Evolutionary conservation across 768 basidiomycete genomes (phyloP).

Genomic region (Cyathus striatus): DNA sequence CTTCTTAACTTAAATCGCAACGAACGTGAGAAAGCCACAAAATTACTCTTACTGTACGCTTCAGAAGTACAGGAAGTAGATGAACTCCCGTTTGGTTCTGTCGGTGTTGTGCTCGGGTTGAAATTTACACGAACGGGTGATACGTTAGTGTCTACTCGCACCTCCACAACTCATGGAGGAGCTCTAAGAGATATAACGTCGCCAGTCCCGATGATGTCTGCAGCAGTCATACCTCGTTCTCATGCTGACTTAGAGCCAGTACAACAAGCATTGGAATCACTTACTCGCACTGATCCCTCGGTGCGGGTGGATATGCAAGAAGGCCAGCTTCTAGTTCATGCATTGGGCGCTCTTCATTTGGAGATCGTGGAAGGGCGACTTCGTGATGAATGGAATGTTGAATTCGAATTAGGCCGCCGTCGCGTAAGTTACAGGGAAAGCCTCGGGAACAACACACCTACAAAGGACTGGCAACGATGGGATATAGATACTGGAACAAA

Average conservation of each 20-base stretch:
- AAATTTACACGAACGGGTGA: slow-evolving; percentile 85
- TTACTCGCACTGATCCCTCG: slow-evolving; percentile 87
- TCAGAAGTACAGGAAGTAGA: slow-evolving; percentile 74
- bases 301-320: slow-evolving; percentile 76
- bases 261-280: slow-evolving; percentile 64
- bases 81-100: slow-evolving; percentile 72
- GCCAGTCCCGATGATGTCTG: slow-evolving; percentile 83
- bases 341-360: slow-evolving; percentile 82
- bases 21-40: slow-evolving; percentile 68
- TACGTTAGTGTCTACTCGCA: slow-evolving; percentile 60
- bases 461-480: slow-evolving; percentile 43
- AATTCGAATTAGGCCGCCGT: slow-evolving; percentile 72
- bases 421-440: slow-evolving; percentile 80
- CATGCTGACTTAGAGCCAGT: slow-evolving; percentile 76
- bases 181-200: slow-evolving; percentile 62
- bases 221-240: slow-evolving; percentile 75
- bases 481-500: slow-evolving; percentile 60
- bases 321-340: slow-evolving; percentile 79
- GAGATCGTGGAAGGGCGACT: slow-evolving; percentile 85
- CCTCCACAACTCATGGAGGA: slow-evolving; percentile 28
- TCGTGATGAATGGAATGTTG: slow-evolving; percentile 71
- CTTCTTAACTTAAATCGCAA: slow-evolving; percentile 65
- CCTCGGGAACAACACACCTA: slow-evolving; percentile 24
- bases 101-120: slow-evolving; percentile 81
- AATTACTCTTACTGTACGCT: slow-evolving; percentile 76